Base-by-base conservation (phyloP, 108 stramenopile genomes). In the Nitzschia inconspicua region DNA sequence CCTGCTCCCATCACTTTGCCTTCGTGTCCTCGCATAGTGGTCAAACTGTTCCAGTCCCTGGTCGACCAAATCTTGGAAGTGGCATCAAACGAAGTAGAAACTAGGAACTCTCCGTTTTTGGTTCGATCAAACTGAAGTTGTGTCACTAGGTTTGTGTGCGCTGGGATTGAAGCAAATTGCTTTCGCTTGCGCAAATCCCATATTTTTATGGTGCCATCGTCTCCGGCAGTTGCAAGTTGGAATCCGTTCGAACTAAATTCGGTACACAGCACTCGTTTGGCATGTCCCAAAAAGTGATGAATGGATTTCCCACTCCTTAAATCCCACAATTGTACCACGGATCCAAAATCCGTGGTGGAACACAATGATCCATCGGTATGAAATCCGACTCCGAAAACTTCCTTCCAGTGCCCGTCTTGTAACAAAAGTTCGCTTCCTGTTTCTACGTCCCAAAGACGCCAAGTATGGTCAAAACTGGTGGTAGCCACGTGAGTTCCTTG, bases 391-490 rank as follows among this genome's bases (percentile, higher is more conserved):
- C 95, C 96, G 65, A 95, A 97, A 13, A 80, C 80, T 58, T 97
- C 93, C 57, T 76, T 74, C 51, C 72, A 75, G 65, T 98, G 98
- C 2, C 98, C 98, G 76, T 96, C 95, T 66, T 99, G 98, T 47
- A 99, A 58, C 13, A 98, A 70, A n/a, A 99, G 40, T 31, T 92
- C 79, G 23, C 75, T 60, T 14, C 91, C 89, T 20, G 91, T 94
- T 68, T 95, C 95, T 2, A 94, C 82, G 71, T 99, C 97, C 97
- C 96, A 99, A 18, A 99, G 84, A 36, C 98, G 69, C 98, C 98
- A 99, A 4, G 97, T 96, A 65, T 94, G 91, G 68, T 99, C 98
- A 49, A 88, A 96, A 60, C 93, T 90, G 7, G 96, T 94, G 1
- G 96, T 97, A 18, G 85, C 98, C 3, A 98, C 78, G 68, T 80